Base-by-base conservation (phyloP, 176 grass and related monocot genomes). In the Aegilops longissima region DNA sequence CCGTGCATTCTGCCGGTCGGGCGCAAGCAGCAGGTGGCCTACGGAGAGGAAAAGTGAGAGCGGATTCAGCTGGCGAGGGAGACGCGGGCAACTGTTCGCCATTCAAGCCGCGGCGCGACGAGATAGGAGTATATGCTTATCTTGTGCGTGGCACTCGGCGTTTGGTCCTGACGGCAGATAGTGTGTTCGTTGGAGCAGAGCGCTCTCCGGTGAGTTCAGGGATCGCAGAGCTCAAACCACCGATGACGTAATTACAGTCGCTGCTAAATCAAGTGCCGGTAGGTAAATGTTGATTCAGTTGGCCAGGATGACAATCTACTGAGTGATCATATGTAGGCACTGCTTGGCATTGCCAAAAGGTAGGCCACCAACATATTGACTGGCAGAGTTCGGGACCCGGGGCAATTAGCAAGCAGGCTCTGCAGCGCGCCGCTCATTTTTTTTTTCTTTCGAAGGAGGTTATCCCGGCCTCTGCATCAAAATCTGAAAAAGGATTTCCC, bases 41-140 rank as follows among this genome's bases (percentile, higher is more conserved):
- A 10, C 8, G 39, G 13, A 24, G 27, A 42, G 54, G 54, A 58
- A 86, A 86, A 90, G 88, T 49, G 83, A 86, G 88, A 61, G 49
- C 83, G 45, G 68, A 61, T 82, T 62, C 71, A 35, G 78, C 83
- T 21, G 70, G 38, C 69, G 70, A 77, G 69, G 62, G 27, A 47
- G 58, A 23, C 12, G 76, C 20, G 69, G 73, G 76, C 40, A 14
- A 67, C 76, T 74, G 54, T 73, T 65, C 56, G 9, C 29, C 42
- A 66, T 74, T 82, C 18, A 66, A 65, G 68, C 2, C 3, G 7
- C 39, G 25, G 23, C 62, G 13, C 33, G 67, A 35, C 33, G 17
- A 70, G 67, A 21, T 39, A 31, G 31, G 31, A 31, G 31, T 38
- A 38, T 11, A 45, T 45, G 44, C 44, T 31, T 68, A 9, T 70